Conservation (phyloP, 805 yeast genomes). For the Candida sanyiensis region DNA sequence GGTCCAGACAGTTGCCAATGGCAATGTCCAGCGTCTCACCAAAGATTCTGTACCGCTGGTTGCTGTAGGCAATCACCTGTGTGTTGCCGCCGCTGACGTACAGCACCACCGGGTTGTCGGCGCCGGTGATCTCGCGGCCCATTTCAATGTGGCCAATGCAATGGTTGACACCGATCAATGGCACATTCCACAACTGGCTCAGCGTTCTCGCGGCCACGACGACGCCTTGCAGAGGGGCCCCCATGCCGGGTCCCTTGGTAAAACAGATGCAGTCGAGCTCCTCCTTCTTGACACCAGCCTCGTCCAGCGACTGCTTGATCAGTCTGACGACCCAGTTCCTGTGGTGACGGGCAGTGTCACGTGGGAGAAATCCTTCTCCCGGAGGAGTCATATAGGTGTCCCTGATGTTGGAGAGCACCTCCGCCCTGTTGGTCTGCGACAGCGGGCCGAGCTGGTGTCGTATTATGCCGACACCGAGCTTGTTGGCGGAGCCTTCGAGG, state of each 20-base stretch:
- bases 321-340: slow-evolving; percentile 88
- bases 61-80: slow-evolving; percentile 94
- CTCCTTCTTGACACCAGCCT: slow-evolving; percentile 43
- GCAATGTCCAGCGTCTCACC: slow-evolving; percentile 99
- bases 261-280: slow-evolving; percentile 82
- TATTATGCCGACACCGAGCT: slow-evolving; percentile 89
- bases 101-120: slow-evolving; percentile 91
- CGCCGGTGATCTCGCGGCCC: slow-evolving; percentile 99
- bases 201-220: slow-evolving; percentile 89
- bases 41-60: slow-evolving; percentile 90
- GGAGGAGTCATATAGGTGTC: slow-evolving; percentile 96
- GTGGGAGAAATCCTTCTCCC: slow-evolving; percentile 94
- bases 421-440: slow-evolving; percentile 55
- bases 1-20: slow-evolving; percentile 91
- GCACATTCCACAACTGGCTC: slow-evolving; percentile 71
- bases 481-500: slow-evolving; percentile 95
- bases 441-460: slow-evolving; percentile 63
- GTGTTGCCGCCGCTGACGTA: slow-evolving; percentile 99
- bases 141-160: slow-evolving; percentile 98
- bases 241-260: slow-evolving; percentile 99
- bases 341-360: slow-evolving; percentile 97
- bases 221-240: slow-evolving; percentile 93
- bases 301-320: slow-evolving; percentile 58
- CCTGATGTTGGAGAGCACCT: slow-evolving; percentile 81
- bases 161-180: slow-evolving; percentile 92